Conservation (phyloP, 208 protist species). For the Trypanosoma vivax region DNA sequence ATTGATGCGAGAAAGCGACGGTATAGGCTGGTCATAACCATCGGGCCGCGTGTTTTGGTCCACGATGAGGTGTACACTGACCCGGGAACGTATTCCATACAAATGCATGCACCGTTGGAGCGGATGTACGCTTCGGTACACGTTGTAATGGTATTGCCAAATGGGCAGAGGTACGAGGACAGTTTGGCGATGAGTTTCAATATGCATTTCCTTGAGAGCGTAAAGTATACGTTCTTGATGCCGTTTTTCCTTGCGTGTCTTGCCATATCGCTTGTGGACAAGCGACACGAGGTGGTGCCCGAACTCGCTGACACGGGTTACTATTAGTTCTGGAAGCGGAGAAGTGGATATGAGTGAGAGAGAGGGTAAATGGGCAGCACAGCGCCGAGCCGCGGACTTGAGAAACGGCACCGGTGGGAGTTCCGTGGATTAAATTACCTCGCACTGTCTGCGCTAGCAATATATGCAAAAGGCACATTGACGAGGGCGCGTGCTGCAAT, state of each 20-base stretch:
- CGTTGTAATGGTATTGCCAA: slow-evolving; percentile 54
- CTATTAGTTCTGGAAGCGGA: too few species aligned
- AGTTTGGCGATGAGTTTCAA: slow-evolving; percentile 73
- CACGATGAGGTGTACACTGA: slow-evolving; percentile 30
- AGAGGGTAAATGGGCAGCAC: too few species aligned
- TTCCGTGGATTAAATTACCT: too few species aligned
- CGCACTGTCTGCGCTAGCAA: too few species aligned
- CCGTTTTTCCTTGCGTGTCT: slow-evolving; percentile 54
- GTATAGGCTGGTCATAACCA: slow-evolving; percentile 64
- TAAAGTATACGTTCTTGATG: slow-evolving; percentile 75
- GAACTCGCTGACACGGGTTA: too few species aligned
- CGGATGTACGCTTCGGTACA: slow-evolving; percentile 50
- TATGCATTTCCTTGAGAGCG: slow-evolving; percentile 72
- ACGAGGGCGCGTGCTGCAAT: too few species aligned
- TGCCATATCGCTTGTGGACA: slow-evolving; percentile 57
- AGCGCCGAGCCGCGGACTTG: too few species aligned
- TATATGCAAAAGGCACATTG: too few species aligned
- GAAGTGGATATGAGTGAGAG: too few species aligned
- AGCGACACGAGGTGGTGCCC: slow-evolving; percentile 43
- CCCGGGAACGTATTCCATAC: slow-evolving; percentile 41
- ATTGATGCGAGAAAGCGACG: background rate
- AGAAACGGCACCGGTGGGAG: too few species aligned
- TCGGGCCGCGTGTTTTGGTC: slow-evolving; percentile 56
- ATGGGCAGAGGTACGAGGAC: slow-evolving; percentile 73
- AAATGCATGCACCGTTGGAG: slow-evolving; percentile 53